Evolutionary conservation across 2,329 filamentous ascomycete genomes (phyloP).

Genomic region (Cryphonectria parasitica): DNA sequence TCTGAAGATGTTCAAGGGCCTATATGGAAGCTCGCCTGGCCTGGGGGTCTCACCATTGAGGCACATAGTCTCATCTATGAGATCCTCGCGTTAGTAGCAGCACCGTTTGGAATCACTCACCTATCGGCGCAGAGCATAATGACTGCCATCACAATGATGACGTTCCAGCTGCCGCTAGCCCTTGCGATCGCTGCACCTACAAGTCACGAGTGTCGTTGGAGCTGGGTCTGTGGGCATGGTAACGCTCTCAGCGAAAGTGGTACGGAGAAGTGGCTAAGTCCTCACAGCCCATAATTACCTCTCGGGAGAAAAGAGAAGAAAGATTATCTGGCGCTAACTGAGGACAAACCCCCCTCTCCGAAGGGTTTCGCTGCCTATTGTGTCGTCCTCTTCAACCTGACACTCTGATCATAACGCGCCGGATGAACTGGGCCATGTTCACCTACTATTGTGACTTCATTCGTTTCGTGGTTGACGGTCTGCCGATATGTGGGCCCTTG

Average conservation of each 20-base stretch:
- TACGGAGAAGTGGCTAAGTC: neutral
- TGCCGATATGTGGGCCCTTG: neutral
- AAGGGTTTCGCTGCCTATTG: neutral
- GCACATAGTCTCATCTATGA: neutral
- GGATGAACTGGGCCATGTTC: neutral
- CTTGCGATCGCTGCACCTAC: neutral
- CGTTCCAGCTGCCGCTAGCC: neutral
- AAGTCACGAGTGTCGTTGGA: neutral
- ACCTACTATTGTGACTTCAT: neutral
- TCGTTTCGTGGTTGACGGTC: neutral
- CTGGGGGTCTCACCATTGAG: neutral
- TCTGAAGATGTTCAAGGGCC: neutral
- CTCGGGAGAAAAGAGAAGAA: neutral
- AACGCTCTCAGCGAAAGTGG: neutral
- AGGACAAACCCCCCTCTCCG: neutral
- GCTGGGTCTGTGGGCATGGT: neutral
- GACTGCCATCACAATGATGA: neutral
- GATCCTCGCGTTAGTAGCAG: neutral
- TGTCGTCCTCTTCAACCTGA: neutral
- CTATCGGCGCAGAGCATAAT: neutral
- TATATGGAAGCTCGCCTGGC: neutral
- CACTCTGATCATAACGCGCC: neutral
- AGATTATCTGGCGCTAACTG: neutral
- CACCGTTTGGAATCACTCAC: neutral
- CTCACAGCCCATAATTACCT: too few relatives aligned